Evolutionary conservation across 1,139 yeast species (phyloP).

Genomic region (Yamadazyma triangularis): DNA sequence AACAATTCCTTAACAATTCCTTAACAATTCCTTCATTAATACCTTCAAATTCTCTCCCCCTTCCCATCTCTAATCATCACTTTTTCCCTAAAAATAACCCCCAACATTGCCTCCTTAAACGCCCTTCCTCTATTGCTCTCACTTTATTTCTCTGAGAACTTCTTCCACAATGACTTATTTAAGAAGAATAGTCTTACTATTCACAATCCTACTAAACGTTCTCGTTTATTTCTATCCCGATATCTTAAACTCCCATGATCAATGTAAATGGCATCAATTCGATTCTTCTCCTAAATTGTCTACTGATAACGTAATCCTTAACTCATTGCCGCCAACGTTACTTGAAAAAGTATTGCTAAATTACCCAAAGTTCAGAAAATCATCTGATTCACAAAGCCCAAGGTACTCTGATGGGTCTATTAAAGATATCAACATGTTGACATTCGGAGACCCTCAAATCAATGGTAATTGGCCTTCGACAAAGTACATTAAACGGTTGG

Average conservation of each 20-base stretch:
- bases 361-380: slow-evolving; percentile 28
- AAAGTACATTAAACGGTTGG: slow-evolving; percentile 70
- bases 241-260: slow-evolving; percentile 35
- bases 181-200: slow-evolving; percentile 2
- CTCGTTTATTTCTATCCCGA: slow-evolving; percentile 78
- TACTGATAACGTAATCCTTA: slow-evolving; percentile 16
- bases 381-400: too few relatives aligned
- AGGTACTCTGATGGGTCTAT: too few relatives aligned
- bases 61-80: too few relatives aligned
- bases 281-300: slow-evolving; percentile 8
- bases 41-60: too few relatives aligned
- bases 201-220: slow-evolving; percentile 36
- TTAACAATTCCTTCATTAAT: too few relatives aligned
- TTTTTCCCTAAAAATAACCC: too few relatives aligned
- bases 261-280: slow-evolving; percentile 57
- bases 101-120: too few relatives aligned
- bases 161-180: too few relatives aligned
- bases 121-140: too few relatives aligned
- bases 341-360: slow-evolving; percentile 23
- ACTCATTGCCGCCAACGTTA: slow-evolving; percentile 18
- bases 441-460: slow-evolving; percentile 96
- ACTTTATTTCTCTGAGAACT: too few relatives aligned
- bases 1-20: too few relatives aligned
- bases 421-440: slow-evolving; percentile 58
- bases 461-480: slow-evolving; percentile 78